Percentiles rank a stretch among this genome's conserved stretches.
Evolutionary conservation across 2,329 filamentous ascomycete species (phyloP).

Genomic region (Teratosphaeriaceae sp.): DNA sequence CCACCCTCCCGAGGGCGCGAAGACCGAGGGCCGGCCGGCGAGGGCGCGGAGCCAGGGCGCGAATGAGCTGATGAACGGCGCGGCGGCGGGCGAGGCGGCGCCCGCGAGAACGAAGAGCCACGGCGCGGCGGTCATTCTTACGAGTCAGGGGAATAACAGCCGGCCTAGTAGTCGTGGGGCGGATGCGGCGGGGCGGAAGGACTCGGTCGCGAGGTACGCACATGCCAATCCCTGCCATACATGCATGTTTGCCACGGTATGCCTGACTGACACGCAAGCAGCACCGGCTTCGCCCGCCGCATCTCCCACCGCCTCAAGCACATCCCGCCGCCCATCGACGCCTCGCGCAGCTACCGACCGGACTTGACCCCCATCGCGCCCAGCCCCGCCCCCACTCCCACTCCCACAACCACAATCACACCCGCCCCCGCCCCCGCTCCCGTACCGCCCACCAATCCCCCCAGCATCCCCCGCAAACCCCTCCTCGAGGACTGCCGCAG

Average conservation of each 20-base stretch:
- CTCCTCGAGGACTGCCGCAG: too few species aligned
- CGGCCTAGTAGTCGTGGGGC: conserved; percentile 7
- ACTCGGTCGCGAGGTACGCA: conserved; percentile 12
- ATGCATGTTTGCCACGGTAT: neutral
- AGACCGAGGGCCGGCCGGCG: neutral
- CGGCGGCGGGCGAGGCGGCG: neutral
- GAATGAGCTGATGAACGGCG: neutral
- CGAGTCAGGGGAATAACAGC: neutral
- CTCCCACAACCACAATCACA: too few species aligned
- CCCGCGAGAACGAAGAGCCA: conserved; percentile 5
- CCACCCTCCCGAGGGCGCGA: neutral
- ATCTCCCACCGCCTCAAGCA: conserved; percentile 23
- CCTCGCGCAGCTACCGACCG: neutral
- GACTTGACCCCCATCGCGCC: neutral
- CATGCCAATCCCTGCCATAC: too few species aligned
- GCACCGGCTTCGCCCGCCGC: conserved; percentile 22
- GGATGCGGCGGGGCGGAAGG: conserved; percentile 8
- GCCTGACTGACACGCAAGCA: neutral
- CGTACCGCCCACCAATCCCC: too few species aligned
- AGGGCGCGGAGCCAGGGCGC: conserved; percentile 6
- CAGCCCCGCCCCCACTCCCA: too few species aligned
- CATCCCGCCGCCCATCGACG: conserved; percentile 8
- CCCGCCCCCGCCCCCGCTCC: too few species aligned
- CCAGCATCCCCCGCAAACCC: too few species aligned
- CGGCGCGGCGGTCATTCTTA: conserved; percentile 7